Conservation (phyloP, 768 basidiomycete species). For the Rhodotorula kratochvilovae region DNA sequence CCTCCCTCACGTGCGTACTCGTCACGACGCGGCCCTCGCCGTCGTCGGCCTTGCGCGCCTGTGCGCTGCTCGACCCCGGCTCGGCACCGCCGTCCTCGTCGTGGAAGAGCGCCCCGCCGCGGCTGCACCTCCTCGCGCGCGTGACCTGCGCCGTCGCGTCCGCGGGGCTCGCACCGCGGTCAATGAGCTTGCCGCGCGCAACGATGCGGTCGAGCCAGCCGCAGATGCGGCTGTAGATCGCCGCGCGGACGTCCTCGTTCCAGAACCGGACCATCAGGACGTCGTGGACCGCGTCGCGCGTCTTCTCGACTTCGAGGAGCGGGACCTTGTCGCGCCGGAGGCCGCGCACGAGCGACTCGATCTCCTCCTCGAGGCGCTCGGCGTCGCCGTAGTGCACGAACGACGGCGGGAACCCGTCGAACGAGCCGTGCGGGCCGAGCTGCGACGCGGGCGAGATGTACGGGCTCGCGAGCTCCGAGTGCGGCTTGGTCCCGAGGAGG, state of each 20-base stretch:
- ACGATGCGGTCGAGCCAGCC: slow-evolving; percentile 20
- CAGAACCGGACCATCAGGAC: slow-evolving; percentile 33
- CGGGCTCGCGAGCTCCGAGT: slow-evolving; percentile 18
- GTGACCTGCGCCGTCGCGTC: neutral
- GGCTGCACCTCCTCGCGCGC: neutral
- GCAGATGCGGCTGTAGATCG: slow-evolving; percentile 13
- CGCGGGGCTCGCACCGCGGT: neutral
- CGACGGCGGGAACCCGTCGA: slow-evolving; percentile 24
- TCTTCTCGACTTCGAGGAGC: slow-evolving; percentile 25
- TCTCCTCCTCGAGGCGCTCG: slow-evolving; percentile 34
- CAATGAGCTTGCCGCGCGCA: neutral
- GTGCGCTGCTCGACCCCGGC: neutral
- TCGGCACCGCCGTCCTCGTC: neutral
- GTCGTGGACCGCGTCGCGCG: slow-evolving; percentile 31
- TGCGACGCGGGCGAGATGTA: slow-evolving; percentile 36
- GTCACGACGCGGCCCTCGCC: neutral
- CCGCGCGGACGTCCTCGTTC: slow-evolving; percentile 22
- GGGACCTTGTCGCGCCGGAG: slow-evolving; percentile 20
- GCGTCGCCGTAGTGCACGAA: slow-evolving; percentile 38
- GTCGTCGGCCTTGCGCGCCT: neutral
- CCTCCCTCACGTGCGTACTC: neutral
- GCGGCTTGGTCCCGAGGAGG: slow-evolving; percentile 32
- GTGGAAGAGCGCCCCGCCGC: neutral
- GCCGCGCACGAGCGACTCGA: slow-evolving; percentile 23
- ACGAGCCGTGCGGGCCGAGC: slow-evolving; percentile 25